Conservation (phyloP, 441 rosid genomes). For the Isatis lusitanica region DNA sequence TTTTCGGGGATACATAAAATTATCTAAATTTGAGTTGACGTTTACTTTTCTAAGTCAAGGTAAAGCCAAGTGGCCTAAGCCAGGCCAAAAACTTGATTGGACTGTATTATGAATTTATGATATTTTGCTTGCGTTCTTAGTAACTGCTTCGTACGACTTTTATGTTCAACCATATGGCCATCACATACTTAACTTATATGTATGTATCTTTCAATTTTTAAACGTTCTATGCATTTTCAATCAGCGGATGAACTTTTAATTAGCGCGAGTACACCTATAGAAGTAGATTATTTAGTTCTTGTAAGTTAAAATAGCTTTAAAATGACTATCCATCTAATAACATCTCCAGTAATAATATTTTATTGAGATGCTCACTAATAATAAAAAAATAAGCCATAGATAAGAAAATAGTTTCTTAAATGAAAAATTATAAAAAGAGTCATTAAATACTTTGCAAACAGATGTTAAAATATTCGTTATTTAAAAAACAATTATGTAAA, state of each 20-base stretch:
- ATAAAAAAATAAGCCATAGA: too few species aligned
- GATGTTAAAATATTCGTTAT: too few species aligned
- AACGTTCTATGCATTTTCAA: neutral
- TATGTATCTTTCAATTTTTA: neutral
- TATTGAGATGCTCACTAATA: too few species aligned
- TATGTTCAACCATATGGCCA: neutral
- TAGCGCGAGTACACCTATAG: neutral
- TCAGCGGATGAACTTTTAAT: neutral
- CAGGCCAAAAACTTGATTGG: neutral
- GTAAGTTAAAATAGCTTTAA: neutral
- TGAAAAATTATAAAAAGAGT: too few species aligned
- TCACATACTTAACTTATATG: neutral
- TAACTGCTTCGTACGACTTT: neutral
- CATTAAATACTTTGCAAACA: too few species aligned
- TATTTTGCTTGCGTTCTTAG: neutral
- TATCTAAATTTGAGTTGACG: neutral
- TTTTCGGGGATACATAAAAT: neutral
- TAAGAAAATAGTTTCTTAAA: too few species aligned
- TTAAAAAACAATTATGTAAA: too few species aligned
- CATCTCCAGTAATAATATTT: too few species aligned
- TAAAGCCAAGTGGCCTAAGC: neutral
- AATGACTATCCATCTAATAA: too few species aligned
- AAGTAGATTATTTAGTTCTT: neutral
- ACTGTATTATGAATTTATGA: neutral
- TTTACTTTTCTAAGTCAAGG: slow-evolving; percentile 5